Base-by-base conservation (phyloP, 768 basidiomycete species). In the Tricholoma sp. region DNA sequence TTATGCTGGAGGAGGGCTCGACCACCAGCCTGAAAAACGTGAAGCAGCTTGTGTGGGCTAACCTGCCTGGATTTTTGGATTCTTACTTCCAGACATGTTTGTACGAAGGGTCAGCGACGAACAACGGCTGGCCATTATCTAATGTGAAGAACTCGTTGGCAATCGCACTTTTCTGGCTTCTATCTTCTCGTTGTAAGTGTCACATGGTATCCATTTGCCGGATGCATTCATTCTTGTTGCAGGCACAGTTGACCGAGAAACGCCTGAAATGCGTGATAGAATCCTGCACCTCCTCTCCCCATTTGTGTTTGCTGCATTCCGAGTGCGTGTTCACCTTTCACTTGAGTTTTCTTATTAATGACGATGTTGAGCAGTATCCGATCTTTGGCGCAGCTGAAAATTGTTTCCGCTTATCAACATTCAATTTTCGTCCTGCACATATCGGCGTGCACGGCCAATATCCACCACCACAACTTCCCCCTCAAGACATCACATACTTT, bases 1-100 rank as follows among this genome's bases (percentile, higher is more conserved):
- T 79, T 34, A 84, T 87, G 81, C 68, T 84, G 41, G 74, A 83
- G 32, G 83, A 85, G 58, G 44, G 6, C 15, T 77, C 82, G 28
- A 78, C 76, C 53, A 63, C 68, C 10, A 70, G 69, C 24, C 75
- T 72, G 48, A 76, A 72, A 58, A 84, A 83, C 62, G 61, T 73
- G 37, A 70, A 71, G 50, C 81, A 80, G 57, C 70, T 83, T 12
- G 62, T 72, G 49, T 72, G 74, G 63, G 78, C 80, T 5, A 72
- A 70, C 39, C 63, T 81, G 10, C 72, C 74, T 3, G 34, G 55
- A 0, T 77, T 82, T 55, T 67, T 82, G 13, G 69, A 69, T 36
- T 52, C 45, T 0, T 80, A 74, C 59, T 57, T 84, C 24, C 72
- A 72, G 18, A 57, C 68, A 6, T 70, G 73, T 18, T 64, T 82